Conservation (phyloP, 179 eudicot genomes). For the Spergularia azorica region DNA sequence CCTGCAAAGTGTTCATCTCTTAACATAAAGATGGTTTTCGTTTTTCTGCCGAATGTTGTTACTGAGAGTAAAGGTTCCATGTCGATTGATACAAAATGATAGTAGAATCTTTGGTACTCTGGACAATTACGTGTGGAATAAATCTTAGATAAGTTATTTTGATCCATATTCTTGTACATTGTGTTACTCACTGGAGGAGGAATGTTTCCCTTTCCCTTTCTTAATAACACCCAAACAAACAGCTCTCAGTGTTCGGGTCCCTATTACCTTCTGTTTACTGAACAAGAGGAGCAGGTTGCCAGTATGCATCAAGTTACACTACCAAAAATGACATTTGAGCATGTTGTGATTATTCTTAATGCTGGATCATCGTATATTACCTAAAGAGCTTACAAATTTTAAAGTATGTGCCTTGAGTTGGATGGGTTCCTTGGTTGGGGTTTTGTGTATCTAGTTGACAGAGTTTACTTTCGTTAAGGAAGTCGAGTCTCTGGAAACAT, state of each 20-base stretch:
- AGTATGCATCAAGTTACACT: background rate
- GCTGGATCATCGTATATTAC: background rate
- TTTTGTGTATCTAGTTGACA: background rate
- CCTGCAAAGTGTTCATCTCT: background rate
- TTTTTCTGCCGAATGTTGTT: background rate
- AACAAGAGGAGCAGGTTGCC: background rate
- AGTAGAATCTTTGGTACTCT: too few species aligned
- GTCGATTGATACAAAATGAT: too few species aligned
- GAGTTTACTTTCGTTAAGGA: background rate
- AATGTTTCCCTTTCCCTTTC: background rate
- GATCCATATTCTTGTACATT: background rate
- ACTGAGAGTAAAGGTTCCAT: too few species aligned
- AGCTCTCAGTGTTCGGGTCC: too few species aligned
- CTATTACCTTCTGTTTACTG: background rate
- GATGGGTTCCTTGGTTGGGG: background rate
- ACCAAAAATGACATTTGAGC: background rate
- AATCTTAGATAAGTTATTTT: background rate
- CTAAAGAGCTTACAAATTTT: background rate
- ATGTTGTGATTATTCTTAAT: background rate
- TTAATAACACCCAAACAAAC: too few species aligned
- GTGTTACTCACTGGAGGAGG: background rate
- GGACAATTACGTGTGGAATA: background rate
- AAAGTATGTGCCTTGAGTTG: background rate
- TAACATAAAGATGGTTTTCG: background rate
- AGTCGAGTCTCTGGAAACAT: background rate